Evolutionary conservation across 2,329 filamentous ascomycete genomes (phyloP).

Genomic region (Trichoderma pleuroti): DNA sequence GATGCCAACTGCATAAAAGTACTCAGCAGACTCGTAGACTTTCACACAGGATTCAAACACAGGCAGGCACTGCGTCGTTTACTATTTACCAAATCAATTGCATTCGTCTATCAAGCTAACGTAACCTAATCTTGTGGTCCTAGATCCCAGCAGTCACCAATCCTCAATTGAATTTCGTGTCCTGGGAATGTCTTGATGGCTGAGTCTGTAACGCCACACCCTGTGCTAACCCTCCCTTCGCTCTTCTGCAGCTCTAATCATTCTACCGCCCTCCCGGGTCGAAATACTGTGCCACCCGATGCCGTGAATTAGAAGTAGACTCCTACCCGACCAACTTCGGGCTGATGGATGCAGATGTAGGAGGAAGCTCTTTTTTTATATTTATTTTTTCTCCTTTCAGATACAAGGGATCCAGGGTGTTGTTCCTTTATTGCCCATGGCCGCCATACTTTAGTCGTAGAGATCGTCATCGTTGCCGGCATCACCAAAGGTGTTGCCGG

Average conservation of each 20-base stretch:
- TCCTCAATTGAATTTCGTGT: background rate
- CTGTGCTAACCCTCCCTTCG: background rate
- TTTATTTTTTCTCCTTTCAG: constrained; percentile 31
- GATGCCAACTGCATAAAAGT: background rate
- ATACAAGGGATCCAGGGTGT: constrained; percentile 40
- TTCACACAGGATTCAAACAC: background rate
- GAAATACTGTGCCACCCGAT: constrained; percentile 28
- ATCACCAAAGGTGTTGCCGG: constrained; percentile 69
- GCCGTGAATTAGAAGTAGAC: constrained; percentile 28
- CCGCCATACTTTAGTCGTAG: constrained; percentile 71
- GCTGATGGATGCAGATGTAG: constrained; percentile 33
- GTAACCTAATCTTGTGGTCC: constrained; percentile 9
- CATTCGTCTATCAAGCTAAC: constrained; percentile 23
- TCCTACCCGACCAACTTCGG: constrained; percentile 20
- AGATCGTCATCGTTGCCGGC: constrained; percentile 94
- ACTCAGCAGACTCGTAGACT: background rate
- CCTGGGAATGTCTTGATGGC: constrained; percentile 10
- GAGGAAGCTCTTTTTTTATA: constrained; percentile 30
- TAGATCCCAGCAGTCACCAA: background rate
- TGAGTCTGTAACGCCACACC: constrained; percentile 17
- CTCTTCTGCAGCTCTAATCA: constrained; percentile 23
- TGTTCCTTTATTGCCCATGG: background rate
- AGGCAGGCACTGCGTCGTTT: background rate
- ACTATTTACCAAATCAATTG: constrained; percentile 6
- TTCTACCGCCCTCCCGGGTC: constrained; percentile 37